These are phyloP conservation scores for Coemansia furcata DNA, from an alignment of 192 early-diverging fungal species.

Conservation along the genomic window DNA sequence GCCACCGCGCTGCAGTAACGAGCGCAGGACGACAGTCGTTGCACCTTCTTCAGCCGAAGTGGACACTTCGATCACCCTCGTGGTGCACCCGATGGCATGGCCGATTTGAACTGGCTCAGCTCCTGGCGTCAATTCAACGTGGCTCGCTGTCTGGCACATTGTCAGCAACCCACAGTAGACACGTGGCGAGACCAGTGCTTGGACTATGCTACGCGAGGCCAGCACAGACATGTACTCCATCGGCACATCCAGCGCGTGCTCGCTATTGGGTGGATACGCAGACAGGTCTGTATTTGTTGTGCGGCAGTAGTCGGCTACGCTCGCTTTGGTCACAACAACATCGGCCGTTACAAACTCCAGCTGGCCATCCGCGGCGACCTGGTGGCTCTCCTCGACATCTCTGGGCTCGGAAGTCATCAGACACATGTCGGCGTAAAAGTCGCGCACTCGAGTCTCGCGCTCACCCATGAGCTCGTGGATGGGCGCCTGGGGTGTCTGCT, in stretches of 20 bases:
- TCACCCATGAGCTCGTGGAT: constrained; percentile 69
- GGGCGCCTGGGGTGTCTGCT: constrained; percentile 65
- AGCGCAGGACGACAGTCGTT: not conserved
- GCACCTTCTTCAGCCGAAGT: not conserved
- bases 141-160: constrained; percentile 81
- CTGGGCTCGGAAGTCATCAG: constrained; percentile 31
- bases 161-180: constrained; percentile 81
- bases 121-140: constrained; percentile 67
- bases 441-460: constrained; percentile 75
- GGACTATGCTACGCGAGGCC: constrained; percentile 73
- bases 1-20: not conserved
- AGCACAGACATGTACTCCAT: constrained; percentile 65
- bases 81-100: constrained; percentile 70
- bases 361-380: not conserved
- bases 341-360: constrained; percentile 4
- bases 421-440: constrained; percentile 86
- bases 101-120: constrained; percentile 63
- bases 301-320: constrained; percentile 86
- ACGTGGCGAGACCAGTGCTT: constrained; percentile 78
- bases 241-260: constrained; percentile 67
- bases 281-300: constrained; percentile 60
- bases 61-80: constrained; percentile 67
- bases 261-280: constrained; percentile 61
- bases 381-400: not conserved
- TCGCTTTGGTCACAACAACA: constrained; percentile 59